Evolutionary conservation across 352 stramenopile genomes (phyloP), one percentile per base, ranked within the genome.

Genomic region (Phytophthora boehmeriae): DNA sequence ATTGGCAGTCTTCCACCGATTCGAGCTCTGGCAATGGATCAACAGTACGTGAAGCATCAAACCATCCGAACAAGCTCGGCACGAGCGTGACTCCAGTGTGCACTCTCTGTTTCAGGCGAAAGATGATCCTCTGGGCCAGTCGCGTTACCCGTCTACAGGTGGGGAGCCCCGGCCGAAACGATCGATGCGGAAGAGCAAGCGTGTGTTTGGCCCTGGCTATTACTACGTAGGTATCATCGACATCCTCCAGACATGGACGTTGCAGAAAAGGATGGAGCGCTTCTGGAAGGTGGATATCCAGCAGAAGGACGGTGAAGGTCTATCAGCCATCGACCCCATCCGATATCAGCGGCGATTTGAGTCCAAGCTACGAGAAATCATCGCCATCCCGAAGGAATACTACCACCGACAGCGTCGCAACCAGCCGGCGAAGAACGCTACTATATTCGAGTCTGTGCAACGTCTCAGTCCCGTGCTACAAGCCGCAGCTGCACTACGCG

Each of bases 181-280:
- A 19, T 80, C 81, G 8, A 80, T 95, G 68, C 78, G 82, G 19
- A 83, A 89, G 41, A 93, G 83, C 55, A 83, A 90, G 59, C 77
- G 80, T 8, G 78, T 95, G 30, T 92, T 93, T 30, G 89, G 87
- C 0, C 89, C 89, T 0, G 88, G 83, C 11, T 90, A 89, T 54
- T 97, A 97, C 69, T 96, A 96, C 66, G 76, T 97, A 2, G 90
- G 90, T 11, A 76, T 97, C 27, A 97, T 97, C 54, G 90, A 97
- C 64, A 97, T 97, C 42, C 45, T 97, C 36, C 90, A 97, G 69
- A 89, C 85, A 43, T 97, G 86, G 86, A 96, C 84, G 27, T 71
- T 88, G 13, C 62, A 93, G 48, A 97, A 97, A 54, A 63, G 72
- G 22, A 43, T 92, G 5, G 90, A 97, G 71, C 74, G 86, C 17